Base-by-base conservation (phyloP, 2,329 filamentous ascomycete genomes). In the Zopfia rhizophila region DNA sequence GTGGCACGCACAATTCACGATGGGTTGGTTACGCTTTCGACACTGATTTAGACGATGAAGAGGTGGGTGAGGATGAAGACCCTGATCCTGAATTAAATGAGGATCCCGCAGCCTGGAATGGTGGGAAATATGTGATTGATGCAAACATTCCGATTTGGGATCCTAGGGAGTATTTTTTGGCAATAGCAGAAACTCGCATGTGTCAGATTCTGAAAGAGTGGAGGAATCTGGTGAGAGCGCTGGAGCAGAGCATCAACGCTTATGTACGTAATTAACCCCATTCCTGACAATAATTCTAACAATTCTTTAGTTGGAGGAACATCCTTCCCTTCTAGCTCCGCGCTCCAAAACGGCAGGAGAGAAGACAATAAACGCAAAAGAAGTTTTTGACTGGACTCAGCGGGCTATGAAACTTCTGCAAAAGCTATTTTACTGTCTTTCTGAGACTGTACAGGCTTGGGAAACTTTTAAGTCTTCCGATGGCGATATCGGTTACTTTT, bases 1-100 rank as follows among this genome's bases (percentile, higher is more conserved):
- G 39, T 18, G 48, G 39, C 24, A n/a, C 13, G 8, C 42, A 50
- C 14, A 14, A 50, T n/a, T 21, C 13, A 7, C 39, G 38, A 19
- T 53, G 46, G 46, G 21, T 18, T 14, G 40, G 33, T 5, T 54
- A 48, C 21, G 35, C 17, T 5, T 53, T 56, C 27, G 43, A 53
- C 18, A 43, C 30, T 1, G 30, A 39, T 2, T 30, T 39, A 7
- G 21, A 36, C 7, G 19, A 25, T 12, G 38, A 43, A 11, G 35
- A 40, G 13, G 35, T 31, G 1, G 30, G 32, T 17, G 38, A 40
- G 11, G 27, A 27, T 2, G 13, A 22, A 8, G 36, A 29, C 16
- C 36, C 33, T 23, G 19, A 8, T 16, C 40, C 43, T 27, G 40
- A 38, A 16, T 25, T n/a, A 1, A 17, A 18, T 12, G 37, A 38